These are phyloP conservation scores for Phytophthora pluvialis DNA, from an alignment of 352 stramenopile genomes.

Conservation along the genomic window DNA sequence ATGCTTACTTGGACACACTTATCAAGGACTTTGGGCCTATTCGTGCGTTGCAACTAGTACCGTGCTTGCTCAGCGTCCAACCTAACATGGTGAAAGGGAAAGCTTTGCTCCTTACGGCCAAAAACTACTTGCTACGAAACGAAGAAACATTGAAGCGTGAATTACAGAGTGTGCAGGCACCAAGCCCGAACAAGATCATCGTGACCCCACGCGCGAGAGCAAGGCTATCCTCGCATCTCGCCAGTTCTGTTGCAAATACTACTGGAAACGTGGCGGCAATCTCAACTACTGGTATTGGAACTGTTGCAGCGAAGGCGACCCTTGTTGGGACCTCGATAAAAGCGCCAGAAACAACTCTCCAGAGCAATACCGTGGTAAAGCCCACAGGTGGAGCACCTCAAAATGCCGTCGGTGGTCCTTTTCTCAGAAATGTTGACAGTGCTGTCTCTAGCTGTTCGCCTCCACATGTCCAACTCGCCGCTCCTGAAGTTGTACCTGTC, in stretches of 20 bases:
- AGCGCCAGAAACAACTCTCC: not conserved
- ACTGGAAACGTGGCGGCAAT: not conserved
- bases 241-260: not conserved
- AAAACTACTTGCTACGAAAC: conserved; percentile 58
- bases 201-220: not conserved
- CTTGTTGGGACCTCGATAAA: not conserved
- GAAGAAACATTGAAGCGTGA: conserved; percentile 45
- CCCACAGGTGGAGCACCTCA: not conserved
- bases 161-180: conserved; percentile 24
- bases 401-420: not conserved
- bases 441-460: not conserved
- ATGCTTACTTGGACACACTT: conserved; percentile 73
- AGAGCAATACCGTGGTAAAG: not conserved
- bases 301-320: not conserved
- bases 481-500: not conserved
- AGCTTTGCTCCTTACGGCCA: conserved; percentile 54
- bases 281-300: not conserved
- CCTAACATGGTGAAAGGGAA: conserved; percentile 64
- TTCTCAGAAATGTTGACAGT: not conserved
- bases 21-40: conserved; percentile 63
- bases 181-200: not conserved
- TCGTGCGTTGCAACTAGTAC: conserved; percentile 66
- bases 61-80: conserved; percentile 72
- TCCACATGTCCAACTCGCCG: not conserved
- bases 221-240: too few relatives aligned